Evolutionary conservation across 768 basidiomycete species (phyloP).

Genomic region (Phanerodontia chrysosporium): DNA sequence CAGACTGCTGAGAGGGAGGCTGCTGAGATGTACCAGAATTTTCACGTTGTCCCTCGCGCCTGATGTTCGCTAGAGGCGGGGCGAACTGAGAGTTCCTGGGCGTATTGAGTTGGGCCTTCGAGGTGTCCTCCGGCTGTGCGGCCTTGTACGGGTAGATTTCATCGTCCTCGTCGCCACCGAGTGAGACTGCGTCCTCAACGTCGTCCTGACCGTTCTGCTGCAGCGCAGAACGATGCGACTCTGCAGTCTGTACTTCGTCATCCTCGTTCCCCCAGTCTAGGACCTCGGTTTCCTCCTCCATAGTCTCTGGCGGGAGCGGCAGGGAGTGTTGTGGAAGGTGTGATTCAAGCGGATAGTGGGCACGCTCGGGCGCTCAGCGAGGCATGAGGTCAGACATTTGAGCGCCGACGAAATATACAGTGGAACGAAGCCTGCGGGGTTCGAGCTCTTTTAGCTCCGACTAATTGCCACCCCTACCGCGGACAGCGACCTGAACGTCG

Average conservation of each 20-base stretch:
- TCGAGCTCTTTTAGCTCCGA: background rate
- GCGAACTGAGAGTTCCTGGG: constrained; percentile 9
- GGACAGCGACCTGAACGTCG: background rate
- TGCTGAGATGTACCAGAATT: constrained; percentile 15
- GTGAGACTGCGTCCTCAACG: constrained; percentile 62
- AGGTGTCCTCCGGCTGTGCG: constrained; percentile 25
- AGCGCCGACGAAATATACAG: background rate
- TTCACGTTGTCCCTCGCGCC: constrained; percentile 23
- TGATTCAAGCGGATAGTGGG: constrained; percentile 9
- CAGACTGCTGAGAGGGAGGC: constrained; percentile 17
- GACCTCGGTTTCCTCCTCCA: constrained; percentile 66
- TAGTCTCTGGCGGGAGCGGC: constrained; percentile 24
- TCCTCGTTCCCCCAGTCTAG: constrained; percentile 68
- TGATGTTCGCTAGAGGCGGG: background rate
- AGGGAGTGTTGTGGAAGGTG: constrained; percentile 4
- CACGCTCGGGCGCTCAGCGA: constrained; percentile 12
- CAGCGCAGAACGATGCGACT: constrained; percentile 8
- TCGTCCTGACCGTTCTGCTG: constrained; percentile 30
- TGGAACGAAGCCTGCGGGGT: too few relatives aligned
- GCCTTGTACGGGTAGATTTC: constrained; percentile 46
- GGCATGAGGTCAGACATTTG: background rate
- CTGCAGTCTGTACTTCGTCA: constrained; percentile 30
- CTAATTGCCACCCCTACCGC: background rate
- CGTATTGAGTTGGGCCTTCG: constrained; percentile 15
- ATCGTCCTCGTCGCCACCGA: constrained; percentile 66